Conservation (phyloP, 2,329 filamentous ascomycete species). For the Zasmidium angulare region DNA sequence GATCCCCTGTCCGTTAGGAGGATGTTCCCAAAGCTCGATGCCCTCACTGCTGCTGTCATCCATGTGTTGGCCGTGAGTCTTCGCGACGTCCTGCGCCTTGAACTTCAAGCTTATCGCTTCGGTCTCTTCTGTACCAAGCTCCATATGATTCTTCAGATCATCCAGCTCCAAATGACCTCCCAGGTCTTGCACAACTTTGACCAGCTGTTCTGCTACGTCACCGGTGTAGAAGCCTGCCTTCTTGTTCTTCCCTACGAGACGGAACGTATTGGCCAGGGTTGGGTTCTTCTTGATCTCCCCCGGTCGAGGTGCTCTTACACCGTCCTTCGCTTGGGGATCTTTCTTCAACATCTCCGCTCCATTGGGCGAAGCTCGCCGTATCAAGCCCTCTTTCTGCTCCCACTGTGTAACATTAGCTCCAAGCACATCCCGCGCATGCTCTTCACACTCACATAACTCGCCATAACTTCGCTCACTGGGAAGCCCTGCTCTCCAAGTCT, state of each 20-base stretch:
- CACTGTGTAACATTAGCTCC: conserved; percentile 57
- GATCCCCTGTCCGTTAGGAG: conserved; percentile 93
- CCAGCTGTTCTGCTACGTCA: conserved; percentile 74
- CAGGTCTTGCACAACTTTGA: conserved; percentile 72
- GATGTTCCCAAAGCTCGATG: conserved; percentile 92
- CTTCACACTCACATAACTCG: conserved; percentile 59
- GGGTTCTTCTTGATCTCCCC: conserved; percentile 91
- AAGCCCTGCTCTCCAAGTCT: conserved; percentile 85
- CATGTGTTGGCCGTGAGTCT: conserved; percentile 47
- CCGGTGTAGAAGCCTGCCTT: conserved; percentile 92
- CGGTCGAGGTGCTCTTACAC: conserved; percentile 70
- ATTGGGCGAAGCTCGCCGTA: conserved; percentile 79
- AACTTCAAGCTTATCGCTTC: conserved; percentile 74
- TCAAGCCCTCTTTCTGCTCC: conserved; percentile 60
- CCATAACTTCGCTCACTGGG: conserved; percentile 79
- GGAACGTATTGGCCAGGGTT: conserved; percentile 77
- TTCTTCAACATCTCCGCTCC: conserved; percentile 82
- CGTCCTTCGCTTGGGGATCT: conserved; percentile 66
- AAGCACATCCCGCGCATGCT: background rate
- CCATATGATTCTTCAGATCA: conserved; percentile 76
- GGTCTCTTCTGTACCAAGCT: conserved; percentile 72
- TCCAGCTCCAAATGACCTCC: conserved; percentile 78
- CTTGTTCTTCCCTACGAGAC: conserved; percentile 72
- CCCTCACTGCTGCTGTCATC: conserved; percentile 51
- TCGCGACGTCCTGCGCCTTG: conserved; percentile 56